Conservation (phyloP, 371 early-diverging fungal species). For the Mortierella sp. region DNA sequence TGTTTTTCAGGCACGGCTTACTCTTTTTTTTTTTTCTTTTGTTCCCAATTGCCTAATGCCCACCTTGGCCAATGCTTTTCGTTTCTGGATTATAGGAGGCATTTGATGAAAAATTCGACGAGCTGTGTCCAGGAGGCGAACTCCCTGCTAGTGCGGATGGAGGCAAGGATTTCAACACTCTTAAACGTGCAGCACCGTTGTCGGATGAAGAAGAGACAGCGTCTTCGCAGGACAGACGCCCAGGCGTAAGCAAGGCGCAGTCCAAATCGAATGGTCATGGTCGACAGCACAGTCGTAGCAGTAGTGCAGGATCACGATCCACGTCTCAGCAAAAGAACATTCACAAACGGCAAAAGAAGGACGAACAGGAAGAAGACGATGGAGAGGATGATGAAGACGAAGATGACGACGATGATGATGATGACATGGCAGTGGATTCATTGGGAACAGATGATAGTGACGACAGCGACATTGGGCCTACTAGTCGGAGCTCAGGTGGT, state of each 20-base stretch:
- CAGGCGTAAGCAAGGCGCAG: conserved; percentile 21
- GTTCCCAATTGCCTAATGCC: neutral
- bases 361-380: conserved; percentile 50
- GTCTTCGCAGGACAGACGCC: conserved; percentile 31
- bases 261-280: conserved; percentile 40
- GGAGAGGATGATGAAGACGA: conserved; percentile 56
- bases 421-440: conserved; percentile 44
- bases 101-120: conserved; percentile 55
- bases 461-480: conserved; percentile 56
- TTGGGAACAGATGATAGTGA: conserved; percentile 51
- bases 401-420: conserved; percentile 49
- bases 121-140: conserved; percentile 58
- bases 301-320: conserved; percentile 44
- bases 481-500: conserved; percentile 12
- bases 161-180: conserved; percentile 29
- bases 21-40: conserved; percentile 1
- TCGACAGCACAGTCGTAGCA: conserved; percentile 47
- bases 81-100: conserved; percentile 45
- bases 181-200: conserved; percentile 48
- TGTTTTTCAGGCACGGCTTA: neutral
- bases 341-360: conserved; percentile 54
- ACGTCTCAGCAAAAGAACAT: conserved; percentile 39
- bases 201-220: conserved; percentile 49
- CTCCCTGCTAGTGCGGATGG: conserved; percentile 32
- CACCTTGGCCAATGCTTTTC: neutral